A percentile compares a stretch with the other conserved stretches of the same genome.
Evolutionary conservation across 768 basidiomycete genomes (phyloP).

Genomic region (Mycena chlorophos): DNA sequence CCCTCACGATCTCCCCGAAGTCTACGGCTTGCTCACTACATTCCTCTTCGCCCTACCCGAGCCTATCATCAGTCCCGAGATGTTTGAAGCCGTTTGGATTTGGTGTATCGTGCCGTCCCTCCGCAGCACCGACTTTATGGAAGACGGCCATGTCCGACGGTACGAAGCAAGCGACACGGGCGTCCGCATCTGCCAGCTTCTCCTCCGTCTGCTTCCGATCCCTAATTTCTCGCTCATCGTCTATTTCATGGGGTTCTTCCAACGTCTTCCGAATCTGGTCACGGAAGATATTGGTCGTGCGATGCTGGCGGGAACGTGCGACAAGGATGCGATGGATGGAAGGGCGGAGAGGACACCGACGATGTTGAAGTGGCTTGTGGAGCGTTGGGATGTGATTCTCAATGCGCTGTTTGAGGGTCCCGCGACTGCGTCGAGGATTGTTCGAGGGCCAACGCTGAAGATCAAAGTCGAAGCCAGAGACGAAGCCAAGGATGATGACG

Average conservation of each 20-base stretch:
- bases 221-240: conserved; percentile 44
- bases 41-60: conserved; percentile 44
- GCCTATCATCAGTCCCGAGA: conserved; percentile 34
- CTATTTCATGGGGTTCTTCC: conserved; percentile 48
- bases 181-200: conserved; percentile 34
- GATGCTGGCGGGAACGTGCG: conserved; percentile 32
- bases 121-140: conserved; percentile 21
- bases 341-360: conserved; percentile 23
- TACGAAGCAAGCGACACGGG: conserved; percentile 20
- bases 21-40: conserved; percentile 42
- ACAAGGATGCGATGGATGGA: conserved; percentile 10
- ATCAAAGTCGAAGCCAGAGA: not conserved
- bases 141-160: conserved; percentile 19
- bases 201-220: conserved; percentile 45
- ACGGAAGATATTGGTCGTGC: conserved; percentile 36
- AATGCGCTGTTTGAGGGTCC: conserved; percentile 28
- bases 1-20: conserved; percentile 39
- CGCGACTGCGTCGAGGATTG: not conserved
- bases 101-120: conserved; percentile 35
- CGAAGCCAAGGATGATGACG: conserved; percentile 2
- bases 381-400: conserved; percentile 35
- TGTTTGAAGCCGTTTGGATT: conserved; percentile 38
- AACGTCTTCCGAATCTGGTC: conserved; percentile 36
- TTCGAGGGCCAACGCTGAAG: not conserved
- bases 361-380: conserved; percentile 38